These are phyloP conservation scores for Penicillium sp. DNA, from an alignment of 2,329 filamentous ascomycete species.

Conservation along the genomic window DNA sequence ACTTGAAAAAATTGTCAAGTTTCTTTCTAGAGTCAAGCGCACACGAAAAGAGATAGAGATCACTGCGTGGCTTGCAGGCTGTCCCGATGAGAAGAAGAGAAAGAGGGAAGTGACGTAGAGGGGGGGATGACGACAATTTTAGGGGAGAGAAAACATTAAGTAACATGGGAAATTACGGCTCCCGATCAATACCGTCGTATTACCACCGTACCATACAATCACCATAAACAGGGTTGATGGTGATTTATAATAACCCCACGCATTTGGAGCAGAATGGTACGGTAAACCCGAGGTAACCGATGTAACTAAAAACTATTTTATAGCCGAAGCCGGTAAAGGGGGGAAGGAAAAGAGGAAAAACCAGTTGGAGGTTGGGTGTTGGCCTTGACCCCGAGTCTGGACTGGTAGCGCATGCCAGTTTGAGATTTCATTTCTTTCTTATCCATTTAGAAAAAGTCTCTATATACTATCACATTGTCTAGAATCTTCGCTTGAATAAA, in stretches of 20 bases:
- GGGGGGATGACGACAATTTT: slow-evolving; percentile 33
- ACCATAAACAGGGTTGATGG: background rate
- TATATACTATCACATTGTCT: background rate
- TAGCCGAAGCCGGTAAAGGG: background rate
- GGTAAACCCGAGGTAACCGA: background rate
- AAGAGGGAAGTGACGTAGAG: slow-evolving; percentile 40
- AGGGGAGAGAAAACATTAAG: slow-evolving; percentile 26
- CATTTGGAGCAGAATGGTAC: background rate
- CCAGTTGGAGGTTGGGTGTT: background rate
- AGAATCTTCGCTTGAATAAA: background rate
- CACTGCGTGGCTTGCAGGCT: slow-evolving; percentile 16
- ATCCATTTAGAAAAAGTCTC: background rate
- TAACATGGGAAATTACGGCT: background rate
- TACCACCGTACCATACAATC: background rate
- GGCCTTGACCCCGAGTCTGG: background rate
- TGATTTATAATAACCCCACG: background rate
- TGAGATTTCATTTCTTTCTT: background rate
- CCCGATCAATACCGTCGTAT: background rate
- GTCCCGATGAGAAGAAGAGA: slow-evolving; percentile 24
- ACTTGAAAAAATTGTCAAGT: slow-evolving; percentile 8
- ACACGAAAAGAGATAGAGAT: slow-evolving; percentile 4
- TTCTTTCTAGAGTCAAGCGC: slow-evolving; percentile 11
- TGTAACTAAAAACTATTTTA: background rate
- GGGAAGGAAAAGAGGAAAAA: background rate
- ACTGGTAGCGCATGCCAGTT: background rate